These are phyloP conservation scores for Talaromyces rugulosus DNA, from an alignment of 2,329 filamentous ascomycete species.

Conservation along the genomic window DNA sequence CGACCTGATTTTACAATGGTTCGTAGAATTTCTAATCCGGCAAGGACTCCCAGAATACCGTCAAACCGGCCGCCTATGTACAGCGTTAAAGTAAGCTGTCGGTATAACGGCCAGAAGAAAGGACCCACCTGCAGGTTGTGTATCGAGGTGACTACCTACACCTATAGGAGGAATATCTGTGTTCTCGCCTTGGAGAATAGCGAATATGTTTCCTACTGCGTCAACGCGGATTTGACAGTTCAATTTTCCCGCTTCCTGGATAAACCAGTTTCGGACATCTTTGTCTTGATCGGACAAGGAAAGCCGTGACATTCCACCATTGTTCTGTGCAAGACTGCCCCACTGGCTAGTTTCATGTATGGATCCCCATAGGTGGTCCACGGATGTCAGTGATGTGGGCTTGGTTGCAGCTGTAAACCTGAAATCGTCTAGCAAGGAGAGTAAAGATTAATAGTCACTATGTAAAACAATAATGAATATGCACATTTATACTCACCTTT, in stretches of 20 bases:
- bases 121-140: constrained; percentile 40
- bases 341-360: too few species aligned
- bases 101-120: too few species aligned
- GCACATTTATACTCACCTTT: too few species aligned
- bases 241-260: constrained; percentile 56
- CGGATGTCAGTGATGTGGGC: too few species aligned
- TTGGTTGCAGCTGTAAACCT: too few species aligned
- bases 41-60: constrained; percentile 69
- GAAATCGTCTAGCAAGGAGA: too few species aligned
- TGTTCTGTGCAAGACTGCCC: too few species aligned
- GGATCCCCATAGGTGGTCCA: too few species aligned
- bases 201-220: constrained; percentile 46
- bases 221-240: constrained; percentile 67
- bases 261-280: constrained; percentile 70
- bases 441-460: too few species aligned
- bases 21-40: constrained; percentile 68
- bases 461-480: too few species aligned
- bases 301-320: constrained; percentile 66
- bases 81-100: too few species aligned
- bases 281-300: constrained; percentile 69
- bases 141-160: constrained; percentile 36
- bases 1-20: constrained; percentile 15
- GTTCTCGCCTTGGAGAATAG: background rate
- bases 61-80: constrained; percentile 28
- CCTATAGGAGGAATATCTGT: background rate